Conservation (phyloP, 768 basidiomycete species). For the Lactifluus volemus region DNA sequence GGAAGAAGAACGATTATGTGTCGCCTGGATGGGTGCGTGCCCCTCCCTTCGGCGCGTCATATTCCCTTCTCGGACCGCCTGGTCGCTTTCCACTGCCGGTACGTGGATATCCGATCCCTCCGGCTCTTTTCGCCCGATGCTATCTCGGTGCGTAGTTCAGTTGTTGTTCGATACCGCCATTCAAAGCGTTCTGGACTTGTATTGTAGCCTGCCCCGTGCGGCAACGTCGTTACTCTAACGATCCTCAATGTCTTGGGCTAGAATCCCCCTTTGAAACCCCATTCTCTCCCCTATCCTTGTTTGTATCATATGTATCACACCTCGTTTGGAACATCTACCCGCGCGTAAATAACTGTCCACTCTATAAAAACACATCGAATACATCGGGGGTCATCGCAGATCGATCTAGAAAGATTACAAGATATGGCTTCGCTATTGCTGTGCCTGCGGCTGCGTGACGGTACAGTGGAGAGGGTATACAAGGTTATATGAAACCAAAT, state of each 20-base stretch:
- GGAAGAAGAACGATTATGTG: conserved; percentile 48
- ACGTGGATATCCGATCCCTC: conserved; percentile 9
- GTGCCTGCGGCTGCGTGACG: conserved; percentile 4
- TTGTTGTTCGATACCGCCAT: neutral
- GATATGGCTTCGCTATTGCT: conserved; percentile 2
- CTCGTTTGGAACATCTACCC: neutral
- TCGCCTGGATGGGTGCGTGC: conserved; percentile 47
- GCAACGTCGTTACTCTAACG: neutral
- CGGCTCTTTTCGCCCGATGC: neutral
- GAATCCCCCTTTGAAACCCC: neutral
- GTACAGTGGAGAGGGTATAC: conserved; percentile 13
- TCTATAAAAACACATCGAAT: conserved; percentile 3
- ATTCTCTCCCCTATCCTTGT: neutral
- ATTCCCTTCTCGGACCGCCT: conserved; percentile 50
- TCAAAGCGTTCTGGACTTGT: neutral
- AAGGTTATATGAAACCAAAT: conserved; percentile 12
- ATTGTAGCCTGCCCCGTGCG: neutral
- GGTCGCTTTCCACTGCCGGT: conserved; percentile 30
- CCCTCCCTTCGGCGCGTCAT: conserved; percentile 43
- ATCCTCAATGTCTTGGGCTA: neutral
- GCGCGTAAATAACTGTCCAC: neutral
- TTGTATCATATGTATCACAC: neutral
- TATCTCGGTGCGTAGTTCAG: conserved; percentile 4
- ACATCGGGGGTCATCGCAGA: neutral
- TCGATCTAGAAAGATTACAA: conserved; percentile 15